Percentiles rank a stretch among this genome's conserved stretches.
Evolutionary conservation across 2,329 filamentous ascomycete species (phyloP).

Genomic region (Dissoconium aciculare): DNA sequence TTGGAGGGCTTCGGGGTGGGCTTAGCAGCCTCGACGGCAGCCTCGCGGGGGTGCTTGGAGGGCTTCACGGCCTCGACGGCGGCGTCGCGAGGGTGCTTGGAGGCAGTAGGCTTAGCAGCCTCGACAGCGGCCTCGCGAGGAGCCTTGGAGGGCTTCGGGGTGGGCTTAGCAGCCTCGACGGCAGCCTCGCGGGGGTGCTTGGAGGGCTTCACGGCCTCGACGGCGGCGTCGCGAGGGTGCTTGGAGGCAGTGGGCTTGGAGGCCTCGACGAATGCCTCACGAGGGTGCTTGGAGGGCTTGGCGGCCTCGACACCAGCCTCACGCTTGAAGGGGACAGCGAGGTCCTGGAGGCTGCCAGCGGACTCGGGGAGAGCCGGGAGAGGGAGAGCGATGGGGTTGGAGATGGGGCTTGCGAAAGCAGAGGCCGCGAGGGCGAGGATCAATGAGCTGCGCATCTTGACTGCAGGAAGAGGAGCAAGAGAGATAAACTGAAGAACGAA

Average conservation of each 20-base stretch:
- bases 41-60: slow-evolving; percentile 1
- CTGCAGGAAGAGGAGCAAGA: background rate
- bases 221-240: background rate
- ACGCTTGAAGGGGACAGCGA: background rate
- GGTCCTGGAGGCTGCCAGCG: background rate
- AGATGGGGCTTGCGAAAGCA: background rate
- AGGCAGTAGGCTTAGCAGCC: slow-evolving; percentile 1
- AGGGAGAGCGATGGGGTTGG: background rate
- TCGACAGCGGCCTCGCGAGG: background rate
- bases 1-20: background rate
- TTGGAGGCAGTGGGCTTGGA: background rate
- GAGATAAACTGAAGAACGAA: background rate
- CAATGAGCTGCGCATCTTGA: background rate
- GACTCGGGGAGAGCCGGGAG: background rate
- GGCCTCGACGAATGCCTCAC: background rate
- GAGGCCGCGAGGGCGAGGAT: background rate
- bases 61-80: slow-evolving; percentile 1
- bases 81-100: background rate
- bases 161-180: background rate
- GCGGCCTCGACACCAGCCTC: background rate
- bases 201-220: background rate
- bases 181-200: background rate
- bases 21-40: background rate
- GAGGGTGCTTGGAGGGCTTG: slow-evolving; percentile 1
- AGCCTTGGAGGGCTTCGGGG: background rate